phyloP scores from a whole-genome alignment of 2,329 filamentous ascomycete genomes.

The Nigrospora oryzae region DNA sequence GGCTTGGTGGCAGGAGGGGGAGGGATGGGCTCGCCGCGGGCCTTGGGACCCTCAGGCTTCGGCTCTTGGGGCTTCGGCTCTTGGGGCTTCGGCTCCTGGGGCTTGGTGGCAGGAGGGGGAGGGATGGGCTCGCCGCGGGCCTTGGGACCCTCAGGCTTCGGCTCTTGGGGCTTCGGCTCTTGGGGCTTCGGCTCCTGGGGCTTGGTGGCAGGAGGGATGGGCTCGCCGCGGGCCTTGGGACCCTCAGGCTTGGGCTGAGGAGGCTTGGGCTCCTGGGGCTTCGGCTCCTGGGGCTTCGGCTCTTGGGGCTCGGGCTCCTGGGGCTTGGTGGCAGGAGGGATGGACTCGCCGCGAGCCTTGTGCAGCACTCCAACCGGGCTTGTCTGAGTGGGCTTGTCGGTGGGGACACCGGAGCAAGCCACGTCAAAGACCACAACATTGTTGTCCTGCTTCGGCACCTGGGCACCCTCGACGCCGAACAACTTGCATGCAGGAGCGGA shows the following conservation, averaged over 20 bases:
- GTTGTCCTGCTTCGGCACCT: conserved; percentile 5
- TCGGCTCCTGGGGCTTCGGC: neutral
- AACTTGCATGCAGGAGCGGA: conserved; percentile 4
- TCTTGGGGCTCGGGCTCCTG: neutral
- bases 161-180: too few relatives aligned
- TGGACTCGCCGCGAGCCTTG: neutral
- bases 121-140: neutral
- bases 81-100: too few relatives aligned
- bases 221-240: neutral
- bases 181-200: neutral
- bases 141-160: too few relatives aligned
- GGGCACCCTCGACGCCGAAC: conserved; percentile 4
- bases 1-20: too few relatives aligned
- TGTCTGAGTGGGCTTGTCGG: conserved; percentile 1
- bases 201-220: neutral
- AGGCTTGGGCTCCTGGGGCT: too few relatives aligned
- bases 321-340: neutral
- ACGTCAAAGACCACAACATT: conserved; percentile 6
- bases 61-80: too few relatives aligned
- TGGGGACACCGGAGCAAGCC: conserved; percentile 5
- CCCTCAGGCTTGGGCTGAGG: neutral
- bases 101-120: neutral
- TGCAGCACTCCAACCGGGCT: neutral
- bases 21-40: too few relatives aligned
- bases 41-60: too few relatives aligned